Percentiles rank a stretch among this genome's conserved stretches.
These are phyloP conservation scores for Anaeramoeba flamelloides DNA, from an alignment of 78 protist genomes.

Conservation along the genomic window DNA sequence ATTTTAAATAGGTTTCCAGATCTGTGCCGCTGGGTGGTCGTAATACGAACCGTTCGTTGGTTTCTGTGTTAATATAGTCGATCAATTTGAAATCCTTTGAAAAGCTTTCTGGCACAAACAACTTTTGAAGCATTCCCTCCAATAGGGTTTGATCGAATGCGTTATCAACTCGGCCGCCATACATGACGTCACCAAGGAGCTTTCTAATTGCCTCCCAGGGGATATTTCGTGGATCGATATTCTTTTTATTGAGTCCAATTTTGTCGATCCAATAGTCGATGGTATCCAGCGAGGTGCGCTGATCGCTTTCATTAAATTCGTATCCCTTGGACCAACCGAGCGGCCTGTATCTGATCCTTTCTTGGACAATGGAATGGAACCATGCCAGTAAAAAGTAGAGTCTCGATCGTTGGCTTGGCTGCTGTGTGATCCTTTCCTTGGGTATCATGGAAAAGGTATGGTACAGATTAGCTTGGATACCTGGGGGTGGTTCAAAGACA, in stretches of 20 bases:
- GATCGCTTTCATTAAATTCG: slow-evolving; percentile 56
- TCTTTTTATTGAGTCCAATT: no score
- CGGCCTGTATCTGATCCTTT: slow-evolving; percentile 60
- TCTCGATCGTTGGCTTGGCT: slow-evolving; percentile 4
- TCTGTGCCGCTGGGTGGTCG: slow-evolving; percentile 33
- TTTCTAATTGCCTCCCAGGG: slow-evolving; percentile 74
- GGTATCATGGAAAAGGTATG: no score
- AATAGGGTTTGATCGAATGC: slow-evolving; percentile 63
- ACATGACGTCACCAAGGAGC: slow-evolving; percentile 36
- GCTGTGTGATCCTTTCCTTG: slow-evolving; percentile 3
- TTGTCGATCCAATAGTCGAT: neutral
- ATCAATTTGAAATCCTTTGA: no score
- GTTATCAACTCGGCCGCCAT: slow-evolving; percentile 83
- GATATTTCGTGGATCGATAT: slow-evolving; percentile 17
- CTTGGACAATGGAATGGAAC: slow-evolving; percentile 63
- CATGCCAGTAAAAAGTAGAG: slow-evolving; percentile 45
- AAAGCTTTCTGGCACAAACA: slow-evolving; percentile 37
- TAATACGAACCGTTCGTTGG: neutral
- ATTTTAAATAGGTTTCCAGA: slow-evolving; percentile 23
- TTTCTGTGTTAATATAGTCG: no score
- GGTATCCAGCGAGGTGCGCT: slow-evolving; percentile 41
- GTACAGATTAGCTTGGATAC: neutral
- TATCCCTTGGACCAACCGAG: slow-evolving; percentile 65
- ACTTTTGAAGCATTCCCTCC: slow-evolving; percentile 35
- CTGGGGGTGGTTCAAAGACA: slow-evolving; percentile 72